Evolutionary conservation across 306 rosid genomes (phyloP), one percentile per base, ranked within the genome.

Genomic region (Inga leiocalycina): DNA sequence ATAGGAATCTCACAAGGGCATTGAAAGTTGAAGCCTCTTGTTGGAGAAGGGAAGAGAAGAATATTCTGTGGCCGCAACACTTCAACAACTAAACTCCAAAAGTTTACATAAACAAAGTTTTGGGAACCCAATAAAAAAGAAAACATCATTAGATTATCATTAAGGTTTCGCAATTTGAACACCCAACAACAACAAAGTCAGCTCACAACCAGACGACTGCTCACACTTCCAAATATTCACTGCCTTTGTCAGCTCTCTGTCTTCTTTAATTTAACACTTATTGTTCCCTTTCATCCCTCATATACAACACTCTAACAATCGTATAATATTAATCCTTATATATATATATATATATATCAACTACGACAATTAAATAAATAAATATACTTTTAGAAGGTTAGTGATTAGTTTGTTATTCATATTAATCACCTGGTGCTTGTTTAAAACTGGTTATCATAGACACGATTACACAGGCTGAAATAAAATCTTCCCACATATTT

Each of bases 201-300:
- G 98, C 98, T 86, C 97, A 84, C 90, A 91, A 88, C 75, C 77
- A 79, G 92, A 93, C 94, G 97, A 89, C 89, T 84, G 86, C 96
- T 89, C 98, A 80, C 74, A 87, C 90, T 88, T 89, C 98, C 85
- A 94, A 93, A 93, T 87, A 94, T 94, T 93, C 97, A 94, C 97
- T 91, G 96, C 86, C 87, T 92, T 94, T 90, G 93, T 94, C 98
- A 91, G 91, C 86, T 92, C 73, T 44, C 86, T 88, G 90, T 88
- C 91, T 69, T 86, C 79, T 79, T 22, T 71, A 41, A 2, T 57
- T 20, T 57, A 20, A 20, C 64, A 57, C 64, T 57, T 8, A 3
- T 57, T n/a, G 22, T 57, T 6, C 30, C 64, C 64, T 57, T 57
- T n/a, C 64, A 20, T 57, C 24, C 17, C 16, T 49, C 54, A 49